Percentiles rank a stretch among this genome's conserved stretches.
These are phyloP conservation scores for Capsicum pubescens DNA, from an alignment of 257 asterid species.

Conservation along the genomic window DNA sequence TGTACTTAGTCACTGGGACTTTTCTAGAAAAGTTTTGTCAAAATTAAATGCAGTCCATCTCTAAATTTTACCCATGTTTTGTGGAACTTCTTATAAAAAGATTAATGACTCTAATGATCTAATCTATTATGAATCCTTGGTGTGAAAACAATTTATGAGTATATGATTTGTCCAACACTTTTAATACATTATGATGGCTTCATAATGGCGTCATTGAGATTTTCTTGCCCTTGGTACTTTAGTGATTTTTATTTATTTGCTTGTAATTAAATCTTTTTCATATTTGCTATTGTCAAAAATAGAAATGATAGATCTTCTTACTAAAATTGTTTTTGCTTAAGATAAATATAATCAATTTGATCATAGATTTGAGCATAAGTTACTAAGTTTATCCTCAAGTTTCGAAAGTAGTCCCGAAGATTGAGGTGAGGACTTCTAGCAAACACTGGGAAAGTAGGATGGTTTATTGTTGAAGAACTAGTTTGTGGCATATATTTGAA, in stretches of 20 bases:
- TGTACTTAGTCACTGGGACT: neutral
- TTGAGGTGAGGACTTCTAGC: neutral
- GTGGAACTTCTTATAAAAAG: neutral
- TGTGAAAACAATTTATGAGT: neutral
- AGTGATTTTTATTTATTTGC: neutral
- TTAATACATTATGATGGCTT: neutral
- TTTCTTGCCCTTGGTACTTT: neutral
- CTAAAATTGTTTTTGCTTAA: neutral
- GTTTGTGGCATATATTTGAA: neutral
- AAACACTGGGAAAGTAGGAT: neutral
- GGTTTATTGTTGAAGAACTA: constrained; percentile 19
- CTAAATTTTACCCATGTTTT: neutral
- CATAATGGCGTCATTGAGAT: neutral
- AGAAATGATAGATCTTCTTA: neutral
- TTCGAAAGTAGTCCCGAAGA: neutral
- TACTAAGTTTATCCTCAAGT: neutral
- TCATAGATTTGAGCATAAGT: neutral
- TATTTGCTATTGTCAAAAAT: constrained; percentile 14
- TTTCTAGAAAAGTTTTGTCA: neutral
- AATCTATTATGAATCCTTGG: constrained; percentile 8
- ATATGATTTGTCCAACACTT: neutral
- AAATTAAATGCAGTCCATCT: neutral
- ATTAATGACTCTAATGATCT: neutral
- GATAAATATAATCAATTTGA: constrained; percentile 9
- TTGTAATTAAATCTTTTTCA: neutral